phyloP scores from a whole-genome alignment of 2,329 filamentous ascomycete genomes.

The Penicillium sp. region DNA sequence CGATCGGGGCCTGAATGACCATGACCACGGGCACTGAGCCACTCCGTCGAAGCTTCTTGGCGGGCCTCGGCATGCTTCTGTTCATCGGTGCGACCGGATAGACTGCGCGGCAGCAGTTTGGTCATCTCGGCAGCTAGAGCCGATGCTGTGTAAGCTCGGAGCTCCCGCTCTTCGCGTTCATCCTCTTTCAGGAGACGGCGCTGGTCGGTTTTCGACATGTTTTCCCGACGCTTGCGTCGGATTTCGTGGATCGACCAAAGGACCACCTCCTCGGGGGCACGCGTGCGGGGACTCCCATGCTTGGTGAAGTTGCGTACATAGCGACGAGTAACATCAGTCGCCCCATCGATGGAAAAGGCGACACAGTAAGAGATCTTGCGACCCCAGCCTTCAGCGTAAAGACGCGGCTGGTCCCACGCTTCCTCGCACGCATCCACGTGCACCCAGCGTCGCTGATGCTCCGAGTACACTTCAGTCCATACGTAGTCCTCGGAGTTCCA shows the following conservation, averaged over 20 bases:
- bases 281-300: constrained; percentile 65
- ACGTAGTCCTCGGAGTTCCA: constrained; percentile 98
- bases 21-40: constrained; percentile 27
- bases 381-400: constrained; percentile 92
- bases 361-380: constrained; percentile 97
- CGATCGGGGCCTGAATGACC: constrained; percentile 33
- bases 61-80: constrained; percentile 39
- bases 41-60: constrained; percentile 32
- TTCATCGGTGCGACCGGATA: constrained; percentile 31
- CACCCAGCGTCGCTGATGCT: constrained; percentile 90
- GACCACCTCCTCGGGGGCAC: constrained; percentile 81
- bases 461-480: constrained; percentile 96
- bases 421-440: constrained; percentile 94
- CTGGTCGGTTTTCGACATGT: constrained; percentile 72
- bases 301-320: constrained; percentile 52
- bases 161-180: constrained; percentile 45
- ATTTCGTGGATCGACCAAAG: constrained; percentile 91
- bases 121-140: constrained; percentile 44
- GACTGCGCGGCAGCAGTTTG: constrained; percentile 35
- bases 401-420: constrained; percentile 85
- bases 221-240: constrained; percentile 71
- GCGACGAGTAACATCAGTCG: constrained; percentile 61
- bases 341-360: constrained; percentile 86
- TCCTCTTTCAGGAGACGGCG: constrained; percentile 44
- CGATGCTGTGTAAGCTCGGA: constrained; percentile 43